A percentile compares a stretch with the other conserved stretches of the same genome.
phyloP scores from a whole-genome alignment of 176 grass and related monocot genomes.

The Poa pratensis region DNA sequence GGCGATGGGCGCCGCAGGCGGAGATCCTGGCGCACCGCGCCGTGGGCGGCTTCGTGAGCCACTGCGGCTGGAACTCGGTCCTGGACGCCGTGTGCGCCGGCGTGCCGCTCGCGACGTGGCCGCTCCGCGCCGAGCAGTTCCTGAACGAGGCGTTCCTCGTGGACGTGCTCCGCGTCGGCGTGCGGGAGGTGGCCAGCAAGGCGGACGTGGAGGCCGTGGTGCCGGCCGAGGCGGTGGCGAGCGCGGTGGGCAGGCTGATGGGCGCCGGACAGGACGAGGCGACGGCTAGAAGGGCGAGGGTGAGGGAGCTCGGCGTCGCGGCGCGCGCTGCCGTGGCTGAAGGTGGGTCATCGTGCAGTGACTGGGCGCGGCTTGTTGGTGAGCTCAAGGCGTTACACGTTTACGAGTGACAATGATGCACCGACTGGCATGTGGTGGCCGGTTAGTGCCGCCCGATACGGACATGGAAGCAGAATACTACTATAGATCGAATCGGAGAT shows the following conservation, averaged over 20 bases:
- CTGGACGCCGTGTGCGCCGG: constrained; percentile 35
- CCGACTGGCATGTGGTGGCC: neutral
- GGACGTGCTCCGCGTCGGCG: constrained; percentile 46
- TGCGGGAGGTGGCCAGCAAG: constrained; percentile 24
- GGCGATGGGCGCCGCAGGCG: constrained; percentile 55
- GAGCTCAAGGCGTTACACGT: constrained; percentile 39
- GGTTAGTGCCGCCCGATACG: neutral
- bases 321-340: constrained; percentile 43
- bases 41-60: constrained; percentile 57
- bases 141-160: constrained; percentile 60
- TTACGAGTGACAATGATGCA: neutral
- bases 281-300: constrained; percentile 16
- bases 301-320: constrained; percentile 2
- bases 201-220: constrained; percentile 34
- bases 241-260: constrained; percentile 44
- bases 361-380: constrained; percentile 35
- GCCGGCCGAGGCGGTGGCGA: constrained; percentile 31
- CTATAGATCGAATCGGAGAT: too few species aligned
- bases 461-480: too few species aligned
- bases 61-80: constrained; percentile 63
- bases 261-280: neutral
- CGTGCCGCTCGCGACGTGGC: constrained; percentile 56
- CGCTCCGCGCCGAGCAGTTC: constrained; percentile 62
- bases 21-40: constrained; percentile 51
- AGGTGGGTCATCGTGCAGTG: constrained; percentile 43